A percentile compares a stretch with the other conserved stretches of the same genome.
Conservation (phyloP, 129 eudicot genomes). For the Erigeron canadensis region DNA sequence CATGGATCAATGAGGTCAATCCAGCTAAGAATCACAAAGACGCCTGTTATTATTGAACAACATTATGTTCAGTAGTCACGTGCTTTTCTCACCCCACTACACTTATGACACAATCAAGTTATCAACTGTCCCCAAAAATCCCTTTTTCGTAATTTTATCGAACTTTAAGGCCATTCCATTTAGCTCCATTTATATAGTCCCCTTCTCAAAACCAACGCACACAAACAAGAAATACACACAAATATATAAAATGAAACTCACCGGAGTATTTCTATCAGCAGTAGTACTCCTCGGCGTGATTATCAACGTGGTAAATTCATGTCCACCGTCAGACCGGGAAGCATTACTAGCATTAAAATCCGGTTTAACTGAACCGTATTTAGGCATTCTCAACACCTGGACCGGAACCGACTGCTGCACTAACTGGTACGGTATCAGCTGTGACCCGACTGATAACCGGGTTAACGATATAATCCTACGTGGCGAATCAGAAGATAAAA, state of each 20-base stretch:
- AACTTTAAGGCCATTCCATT: conserved; percentile 2
- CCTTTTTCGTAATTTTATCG: conserved; percentile 24
- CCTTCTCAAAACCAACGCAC: not conserved
- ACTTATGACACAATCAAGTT: conserved; percentile 31
- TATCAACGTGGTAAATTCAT: conserved; percentile 38
- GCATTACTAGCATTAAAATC: conserved; percentile 55
- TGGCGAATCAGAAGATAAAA: conserved; percentile 85
- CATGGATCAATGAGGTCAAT: conserved; percentile 8
- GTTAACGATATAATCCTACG: conserved; percentile 71
- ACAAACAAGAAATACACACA: not conserved
- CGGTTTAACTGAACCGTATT: conserved; percentile 56
- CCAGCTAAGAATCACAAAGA: conserved; percentile 31
- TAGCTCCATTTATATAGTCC: conserved; percentile 19
- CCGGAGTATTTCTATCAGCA: conserved; percentile 8
- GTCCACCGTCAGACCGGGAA: conserved; percentile 73
- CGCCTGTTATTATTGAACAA: not conserved
- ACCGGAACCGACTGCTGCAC: conserved; percentile 65
- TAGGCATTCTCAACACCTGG: conserved; percentile 76
- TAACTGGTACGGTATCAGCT: conserved; percentile 81
- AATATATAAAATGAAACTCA: conserved; percentile 12
- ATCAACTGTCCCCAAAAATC: conserved; percentile 27
- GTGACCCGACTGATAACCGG: conserved; percentile 74
- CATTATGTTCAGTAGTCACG: conserved; percentile 16
- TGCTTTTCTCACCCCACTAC: conserved; percentile 36
- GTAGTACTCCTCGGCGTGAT: conserved; percentile 15